Base-by-base conservation (phyloP, 163 green algal genomes). In the Coccomyxa subellipsoidea region DNA sequence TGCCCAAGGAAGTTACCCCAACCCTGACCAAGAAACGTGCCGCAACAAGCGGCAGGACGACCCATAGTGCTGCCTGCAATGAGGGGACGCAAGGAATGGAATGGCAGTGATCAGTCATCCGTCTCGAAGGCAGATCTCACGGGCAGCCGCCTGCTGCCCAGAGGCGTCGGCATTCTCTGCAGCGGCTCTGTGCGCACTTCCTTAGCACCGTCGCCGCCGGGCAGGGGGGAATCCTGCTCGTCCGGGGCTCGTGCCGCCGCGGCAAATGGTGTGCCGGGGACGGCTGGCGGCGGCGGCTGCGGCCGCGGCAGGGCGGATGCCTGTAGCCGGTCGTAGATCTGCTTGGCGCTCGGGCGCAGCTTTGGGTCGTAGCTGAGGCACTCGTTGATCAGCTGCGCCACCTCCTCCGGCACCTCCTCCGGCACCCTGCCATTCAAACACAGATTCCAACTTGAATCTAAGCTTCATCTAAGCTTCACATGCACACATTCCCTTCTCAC, bases 291-390 rank as follows among this genome's bases (percentile, higher is more conserved):
- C 27, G 8, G 2, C 4, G 66, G 29, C n/a, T 23, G 29, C 66
- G 1, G 66, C n/a, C 8, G 27, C 15, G 66, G 18, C 27, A 6
- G 29, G 21, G 29, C 21, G 4, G 66, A 34, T 1, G 66, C 72
- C 37, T 34, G 35, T 21, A 81, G 53, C 40, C 77, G 77, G 23
- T 54, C 78, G 37, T 69, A 82, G 66, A 82, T 66, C 66, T 82
- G 32, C 34, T 38, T 77, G 36, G 78, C 78, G 9, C 31, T 69
- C 2, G 78, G 78, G 35, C 78, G 78, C 21, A 36, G 6, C 36
- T 82, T 82, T 3, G 80, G 73, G 34, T 77, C 34, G 31, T 73
- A n/a, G 9, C 7, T 21, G 70, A 80, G 47, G 80, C 80, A 84
- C 27, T 69, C 35, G 39, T 38, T 34, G 15, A 84, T 84, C 29